Percentiles rank a stretch among this genome's conserved stretches.
These are phyloP conservation scores for Blastobotrys mokoenaii DNA, from an alignment of 805 yeast genomes.

Conservation along the genomic window DNA sequence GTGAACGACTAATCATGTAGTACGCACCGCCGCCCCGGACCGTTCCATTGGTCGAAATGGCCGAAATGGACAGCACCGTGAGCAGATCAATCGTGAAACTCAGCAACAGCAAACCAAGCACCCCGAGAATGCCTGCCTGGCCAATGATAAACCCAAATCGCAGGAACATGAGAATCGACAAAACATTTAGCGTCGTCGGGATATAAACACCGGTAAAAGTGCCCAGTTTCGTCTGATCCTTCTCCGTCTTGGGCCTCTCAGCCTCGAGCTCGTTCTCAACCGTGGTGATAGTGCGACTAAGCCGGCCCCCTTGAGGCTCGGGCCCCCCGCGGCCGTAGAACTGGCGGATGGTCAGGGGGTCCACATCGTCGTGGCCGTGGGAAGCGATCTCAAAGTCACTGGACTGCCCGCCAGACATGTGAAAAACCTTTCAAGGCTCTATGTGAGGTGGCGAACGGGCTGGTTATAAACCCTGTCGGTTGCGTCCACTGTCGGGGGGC, in stretches of 20 bases:
- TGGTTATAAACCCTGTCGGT: background rate
- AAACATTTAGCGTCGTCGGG: constrained; percentile 87
- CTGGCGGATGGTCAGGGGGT: constrained; percentile 5
- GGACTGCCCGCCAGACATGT: background rate
- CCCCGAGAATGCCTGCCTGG: constrained; percentile 83
- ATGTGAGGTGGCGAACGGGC: background rate
- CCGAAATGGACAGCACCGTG: constrained; percentile 85
- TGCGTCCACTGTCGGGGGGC: background rate
- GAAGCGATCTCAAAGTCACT: constrained; percentile 8
- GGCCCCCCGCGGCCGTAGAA: constrained; percentile 7
- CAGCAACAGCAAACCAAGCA: constrained; percentile 54
- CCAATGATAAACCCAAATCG: constrained; percentile 94
- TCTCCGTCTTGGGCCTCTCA: constrained; percentile 5
- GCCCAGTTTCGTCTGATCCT: constrained; percentile 43
- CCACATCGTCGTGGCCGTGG: constrained; percentile 8
- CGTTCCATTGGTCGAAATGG: constrained; percentile 95
- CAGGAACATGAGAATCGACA: constrained; percentile 89
- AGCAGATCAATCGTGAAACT: constrained; percentile 75
- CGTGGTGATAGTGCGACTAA: constrained; percentile 4
- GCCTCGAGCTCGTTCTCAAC: background rate
- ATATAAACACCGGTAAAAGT: constrained; percentile 87
- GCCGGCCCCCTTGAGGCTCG: background rate
- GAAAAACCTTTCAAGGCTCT: background rate
- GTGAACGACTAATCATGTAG: constrained; percentile 88
- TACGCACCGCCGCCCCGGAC: constrained; percentile 98